These are phyloP conservation scores for Leishmania lainsoni DNA, from an alignment of 208 protist genomes.

Conservation along the genomic window DNA sequence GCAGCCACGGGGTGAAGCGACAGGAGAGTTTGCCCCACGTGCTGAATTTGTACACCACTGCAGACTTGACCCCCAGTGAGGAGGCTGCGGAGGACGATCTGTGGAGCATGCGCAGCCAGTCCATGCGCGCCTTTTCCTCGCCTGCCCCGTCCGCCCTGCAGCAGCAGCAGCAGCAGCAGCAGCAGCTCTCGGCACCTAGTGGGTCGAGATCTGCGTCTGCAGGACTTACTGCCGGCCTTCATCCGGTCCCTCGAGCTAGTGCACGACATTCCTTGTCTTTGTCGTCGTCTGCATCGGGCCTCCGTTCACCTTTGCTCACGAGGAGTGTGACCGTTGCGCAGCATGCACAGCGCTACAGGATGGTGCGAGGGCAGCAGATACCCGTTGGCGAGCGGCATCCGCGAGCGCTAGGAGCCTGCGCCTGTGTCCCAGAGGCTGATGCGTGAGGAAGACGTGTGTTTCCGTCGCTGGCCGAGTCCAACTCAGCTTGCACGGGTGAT, in stretches of 20 bases:
- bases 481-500: background rate
- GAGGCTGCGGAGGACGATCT: conserved; percentile 18
- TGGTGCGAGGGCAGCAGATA: background rate
- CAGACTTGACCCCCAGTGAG: conserved; percentile 26
- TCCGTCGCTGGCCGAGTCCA: background rate
- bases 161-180: background rate
- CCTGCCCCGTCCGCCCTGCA: background rate
- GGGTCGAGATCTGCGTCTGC: background rate
- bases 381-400: background rate
- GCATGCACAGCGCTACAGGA: conserved; percentile 9
- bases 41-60: conserved; percentile 22
- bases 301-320: background rate
- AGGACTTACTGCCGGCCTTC: background rate
- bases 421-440: background rate
- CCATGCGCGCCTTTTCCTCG: background rate
- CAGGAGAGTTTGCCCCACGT: conserved; percentile 25
- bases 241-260: background rate
- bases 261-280: background rate
- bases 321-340: conserved; percentile 3
- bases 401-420: background rate
- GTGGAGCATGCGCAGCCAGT: conserved; percentile 6
- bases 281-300: background rate
- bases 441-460: background rate
- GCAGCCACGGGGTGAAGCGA: conserved; percentile 1
- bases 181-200: background rate